Evolutionary conservation across 2,329 filamentous ascomycete genomes (phyloP).

Genomic region (Colletotrichum euphorbiae): DNA sequence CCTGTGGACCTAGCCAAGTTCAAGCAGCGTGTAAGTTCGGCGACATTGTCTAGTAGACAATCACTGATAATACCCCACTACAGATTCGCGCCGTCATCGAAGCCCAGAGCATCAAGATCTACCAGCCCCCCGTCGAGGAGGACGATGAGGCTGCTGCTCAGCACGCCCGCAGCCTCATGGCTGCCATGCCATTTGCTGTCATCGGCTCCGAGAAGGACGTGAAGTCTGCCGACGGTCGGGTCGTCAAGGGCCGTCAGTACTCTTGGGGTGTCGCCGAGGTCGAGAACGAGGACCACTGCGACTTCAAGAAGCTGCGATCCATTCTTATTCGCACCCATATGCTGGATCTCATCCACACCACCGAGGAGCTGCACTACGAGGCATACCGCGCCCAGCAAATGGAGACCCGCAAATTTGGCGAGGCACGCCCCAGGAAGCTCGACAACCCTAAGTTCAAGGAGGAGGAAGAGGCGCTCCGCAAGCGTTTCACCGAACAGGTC

Average conservation of each 20-base stretch:
- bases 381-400: slow-evolving; percentile 99
- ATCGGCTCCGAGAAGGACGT: slow-evolving; percentile 99
- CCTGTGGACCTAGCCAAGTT: slow-evolving; percentile 91
- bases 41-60: slow-evolving; percentile 28
- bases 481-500: slow-evolving; percentile 99
- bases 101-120: slow-evolving; percentile 99
- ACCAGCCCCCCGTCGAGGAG: slow-evolving; percentile 96
- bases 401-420: slow-evolving; percentile 99
- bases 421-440: slow-evolving; percentile 95
- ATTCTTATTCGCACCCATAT: slow-evolving; percentile 99
- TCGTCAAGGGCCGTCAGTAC: slow-evolving; percentile 99
- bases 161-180: slow-evolving; percentile 94
- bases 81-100: slow-evolving; percentile 96
- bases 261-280: slow-evolving; percentile 99
- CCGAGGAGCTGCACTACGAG: slow-evolving; percentile 99
- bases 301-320: slow-evolving; percentile 99
- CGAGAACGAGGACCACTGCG: slow-evolving; percentile 99
- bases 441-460: slow-evolving; percentile 99
- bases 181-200: slow-evolving; percentile 97
- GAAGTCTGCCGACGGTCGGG: slow-evolving; percentile 93
- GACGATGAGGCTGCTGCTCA: slow-evolving; percentile 96
- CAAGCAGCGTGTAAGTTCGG: slow-evolving; percentile 84
- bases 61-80: slow-evolving; percentile 16
- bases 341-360: slow-evolving; percentile 99
- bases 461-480: slow-evolving; percentile 97